Base-by-base conservation (phyloP, 352 stramenopile genomes). In the Phytopythium ostracodes region DNA sequence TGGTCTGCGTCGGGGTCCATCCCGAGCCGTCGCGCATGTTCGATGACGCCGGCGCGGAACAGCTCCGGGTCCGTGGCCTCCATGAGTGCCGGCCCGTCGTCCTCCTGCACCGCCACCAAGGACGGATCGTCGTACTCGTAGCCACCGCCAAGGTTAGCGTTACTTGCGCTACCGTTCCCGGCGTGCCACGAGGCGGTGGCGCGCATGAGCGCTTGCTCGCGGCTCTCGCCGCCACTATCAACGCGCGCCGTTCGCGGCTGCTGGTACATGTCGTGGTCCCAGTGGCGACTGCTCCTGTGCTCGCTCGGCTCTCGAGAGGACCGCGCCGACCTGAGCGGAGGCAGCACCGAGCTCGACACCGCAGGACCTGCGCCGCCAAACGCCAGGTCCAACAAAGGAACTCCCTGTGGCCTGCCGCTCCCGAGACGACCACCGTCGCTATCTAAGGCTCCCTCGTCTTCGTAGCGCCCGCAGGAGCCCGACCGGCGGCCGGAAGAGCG, bases 11-110 rank as follows among this genome's bases (percentile, higher is more conserved):
- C 58, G 0, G 81, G 80, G 53, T 95, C 79, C 24, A 95, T 87
- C 11, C 86, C 86, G 5, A 93, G 68, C 33, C 75, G 72, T n/a
- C 63, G 67, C 29, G 84, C 79, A 52, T 95, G 86, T 56, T 95
- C 82, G 56, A 86, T 65, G 33, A 95, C 73, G 52, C 81, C 86
- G 47, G 82, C 72, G 59, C 88, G 79, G 59, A 95, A 95, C 15
- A 93, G 65, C 35, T 84, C 76, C 0, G 84, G 84, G 38, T 93
- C 72, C 0, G 74, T 71, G 15, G 72, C 76, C 44, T 90, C 86
- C 57, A 94, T 71, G 14, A 77, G 64, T 29, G 65, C 67, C 2
- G 80, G 79, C 24, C 87, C 78, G 47, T 56, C 51, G 51, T 56
- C 51, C 29, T 90, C 79, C 47, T 56, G 46, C 6, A 67, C 29